These are phyloP conservation scores for Rozella allomycis DNA, from an alignment of 371 early-diverging fungal species.

Conservation along the genomic window DNA sequence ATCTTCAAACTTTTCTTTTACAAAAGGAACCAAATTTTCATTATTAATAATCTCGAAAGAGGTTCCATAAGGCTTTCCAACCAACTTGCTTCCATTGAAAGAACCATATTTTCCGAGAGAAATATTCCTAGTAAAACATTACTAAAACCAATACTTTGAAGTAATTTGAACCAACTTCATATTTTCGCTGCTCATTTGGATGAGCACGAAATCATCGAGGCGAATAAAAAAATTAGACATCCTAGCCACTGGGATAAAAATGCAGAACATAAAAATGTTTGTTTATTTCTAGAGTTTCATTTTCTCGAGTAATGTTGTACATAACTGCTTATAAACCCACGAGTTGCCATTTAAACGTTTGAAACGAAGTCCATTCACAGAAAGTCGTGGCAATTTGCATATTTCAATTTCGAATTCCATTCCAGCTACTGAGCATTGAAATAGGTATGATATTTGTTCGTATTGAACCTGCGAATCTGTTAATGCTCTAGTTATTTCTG, in stretches of 20 bases:
- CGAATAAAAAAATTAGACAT: too few species aligned
- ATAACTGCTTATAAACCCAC: conserved; percentile 23
- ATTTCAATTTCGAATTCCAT: conserved; percentile 29
- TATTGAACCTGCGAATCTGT: conserved; percentile 7
- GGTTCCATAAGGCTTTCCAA: conserved; percentile 58
- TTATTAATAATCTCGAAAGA: conserved; percentile 55
- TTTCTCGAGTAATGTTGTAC: conserved; percentile 17
- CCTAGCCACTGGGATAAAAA: too few species aligned
- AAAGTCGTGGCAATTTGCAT: conserved; percentile 22
- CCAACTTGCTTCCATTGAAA: conserved; percentile 47
- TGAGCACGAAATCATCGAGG: conserved; percentile 43
- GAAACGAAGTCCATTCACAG: conserved; percentile 18
- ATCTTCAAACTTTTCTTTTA: not conserved
- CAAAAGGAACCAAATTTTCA: conserved; percentile 6
- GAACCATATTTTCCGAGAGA: conserved; percentile 80
- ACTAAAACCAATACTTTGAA: conserved; percentile 27
- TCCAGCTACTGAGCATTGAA: conserved; percentile 9
- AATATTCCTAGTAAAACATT: conserved; percentile 20
- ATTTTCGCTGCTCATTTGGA: conserved; percentile 66
- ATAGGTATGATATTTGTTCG: conserved; percentile 10
- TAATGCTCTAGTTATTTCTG: conserved; percentile 15
- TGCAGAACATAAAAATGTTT: too few species aligned
- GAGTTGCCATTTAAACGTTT: conserved; percentile 22
- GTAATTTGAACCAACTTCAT: conserved; percentile 48
- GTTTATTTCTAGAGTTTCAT: conserved; percentile 23